Evolutionary conservation across 176 grass and related monocot species (phyloP).

Genomic region (Neostapfia colusana): DNA sequence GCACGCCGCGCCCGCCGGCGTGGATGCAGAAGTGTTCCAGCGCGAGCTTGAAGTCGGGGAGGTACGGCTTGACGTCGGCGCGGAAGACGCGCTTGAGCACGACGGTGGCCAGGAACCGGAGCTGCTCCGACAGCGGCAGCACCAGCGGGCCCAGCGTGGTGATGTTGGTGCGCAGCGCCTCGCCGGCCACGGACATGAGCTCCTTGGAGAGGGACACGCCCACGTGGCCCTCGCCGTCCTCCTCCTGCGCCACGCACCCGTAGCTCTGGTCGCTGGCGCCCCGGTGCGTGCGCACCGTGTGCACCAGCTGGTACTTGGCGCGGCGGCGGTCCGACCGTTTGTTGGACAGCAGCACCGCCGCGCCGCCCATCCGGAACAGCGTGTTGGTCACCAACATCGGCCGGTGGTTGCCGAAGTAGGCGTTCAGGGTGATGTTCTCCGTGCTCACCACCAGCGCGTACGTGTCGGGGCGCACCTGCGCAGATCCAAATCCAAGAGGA

Average conservation of each 20-base stretch:
- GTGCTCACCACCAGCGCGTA: constrained; percentile 67
- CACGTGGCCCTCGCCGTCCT: constrained; percentile 25
- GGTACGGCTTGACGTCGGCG: constrained; percentile 38
- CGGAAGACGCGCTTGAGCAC: constrained; percentile 20
- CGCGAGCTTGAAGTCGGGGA: constrained; percentile 57
- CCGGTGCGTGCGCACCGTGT: constrained; percentile 37
- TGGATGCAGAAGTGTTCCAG: constrained; percentile 76
- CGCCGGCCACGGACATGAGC: constrained; percentile 53
- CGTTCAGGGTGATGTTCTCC: constrained; percentile 65
- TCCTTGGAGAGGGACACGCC: constrained; percentile 45
- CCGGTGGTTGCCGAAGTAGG: constrained; percentile 52
- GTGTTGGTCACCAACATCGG: constrained; percentile 53
- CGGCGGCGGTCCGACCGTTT: neutral
- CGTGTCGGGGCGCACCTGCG: constrained; percentile 56
- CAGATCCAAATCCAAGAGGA: neutral
- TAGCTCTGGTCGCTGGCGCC: constrained; percentile 41
- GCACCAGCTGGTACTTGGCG: constrained; percentile 34
- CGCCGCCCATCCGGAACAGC: constrained; percentile 52
- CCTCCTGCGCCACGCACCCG: constrained; percentile 43
- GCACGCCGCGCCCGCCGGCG: constrained; percentile 54
- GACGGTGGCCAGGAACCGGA: constrained; percentile 30
- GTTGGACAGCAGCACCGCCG: constrained; percentile 53
- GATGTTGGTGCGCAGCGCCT: constrained; percentile 54
- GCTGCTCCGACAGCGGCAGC: constrained; percentile 50
- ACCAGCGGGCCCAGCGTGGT: constrained; percentile 39